Conservation (phyloP, 2,329 filamentous ascomycete species). For the Cladorrhinum sp. region DNA sequence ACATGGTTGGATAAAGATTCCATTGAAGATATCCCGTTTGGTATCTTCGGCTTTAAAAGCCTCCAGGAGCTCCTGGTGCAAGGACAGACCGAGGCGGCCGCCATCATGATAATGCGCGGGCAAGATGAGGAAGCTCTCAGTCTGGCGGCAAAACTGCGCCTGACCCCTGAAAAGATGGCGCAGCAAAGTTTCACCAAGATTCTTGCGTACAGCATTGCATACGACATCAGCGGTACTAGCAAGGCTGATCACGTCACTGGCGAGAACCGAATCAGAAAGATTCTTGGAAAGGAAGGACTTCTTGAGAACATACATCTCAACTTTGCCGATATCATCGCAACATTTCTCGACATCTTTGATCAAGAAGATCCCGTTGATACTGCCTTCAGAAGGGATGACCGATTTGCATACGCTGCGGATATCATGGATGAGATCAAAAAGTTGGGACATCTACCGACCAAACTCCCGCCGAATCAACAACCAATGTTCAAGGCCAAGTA, state of each 20-base stretch:
- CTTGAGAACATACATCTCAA: conserved; percentile 60
- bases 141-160: conserved; percentile 57
- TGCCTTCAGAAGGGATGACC: conserved; percentile 57
- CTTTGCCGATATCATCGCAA: conserved; percentile 73
- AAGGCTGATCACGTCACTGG: conserved; percentile 48
- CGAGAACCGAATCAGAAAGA: conserved; percentile 64
- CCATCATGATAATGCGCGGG: conserved; percentile 77
- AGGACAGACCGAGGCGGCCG: conserved; percentile 73
- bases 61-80: conserved; percentile 67
- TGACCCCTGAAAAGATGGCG: conserved; percentile 57
- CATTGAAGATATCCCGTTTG: conserved; percentile 72
- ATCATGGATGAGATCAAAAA: conserved; percentile 67
- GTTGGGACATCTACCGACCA: conserved; percentile 62
- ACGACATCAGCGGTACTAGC: conserved; percentile 58
- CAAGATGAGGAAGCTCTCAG: conserved; percentile 61
- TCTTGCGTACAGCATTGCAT: conserved; percentile 79
- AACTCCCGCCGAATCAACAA: conserved; percentile 75
- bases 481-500: conserved; percentile 80
- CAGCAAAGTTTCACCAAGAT: conserved; percentile 70
- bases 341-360: conserved; percentile 73
- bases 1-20: conserved; percentile 75
- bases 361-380: conserved; percentile 73
- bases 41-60: conserved; percentile 75
- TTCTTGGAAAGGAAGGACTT: conserved; percentile 66
- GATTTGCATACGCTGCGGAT: conserved; percentile 58